Percentiles rank a stretch among this genome's conserved stretches.
Conservation (phyloP, 2,329 filamentous ascomycete species). For the Malbranchea zuffiana region DNA sequence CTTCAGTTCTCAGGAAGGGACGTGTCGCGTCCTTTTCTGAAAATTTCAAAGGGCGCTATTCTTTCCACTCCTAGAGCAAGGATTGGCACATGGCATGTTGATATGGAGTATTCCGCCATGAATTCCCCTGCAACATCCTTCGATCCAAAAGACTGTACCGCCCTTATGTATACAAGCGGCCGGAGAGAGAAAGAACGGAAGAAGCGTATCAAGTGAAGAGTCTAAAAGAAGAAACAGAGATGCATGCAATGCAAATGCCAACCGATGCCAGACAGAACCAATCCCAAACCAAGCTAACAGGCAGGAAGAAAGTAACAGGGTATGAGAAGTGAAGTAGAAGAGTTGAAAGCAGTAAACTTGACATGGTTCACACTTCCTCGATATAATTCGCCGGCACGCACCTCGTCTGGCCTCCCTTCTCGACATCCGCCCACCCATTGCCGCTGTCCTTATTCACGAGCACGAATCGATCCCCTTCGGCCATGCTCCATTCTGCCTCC, state of each 20-base stretch:
- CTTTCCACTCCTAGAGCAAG: too few species aligned
- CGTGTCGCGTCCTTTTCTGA: too few species aligned
- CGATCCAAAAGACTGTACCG: too few species aligned
- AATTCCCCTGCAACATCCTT: too few species aligned
- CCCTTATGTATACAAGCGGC: too few species aligned
- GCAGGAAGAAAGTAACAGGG: not conserved
- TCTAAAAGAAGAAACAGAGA: not conserved
- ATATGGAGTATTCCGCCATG: too few species aligned
- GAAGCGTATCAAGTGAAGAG: too few species aligned
- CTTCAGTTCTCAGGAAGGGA: too few species aligned
- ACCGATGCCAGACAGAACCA: not conserved
- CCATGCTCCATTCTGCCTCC: conserved; percentile 81
- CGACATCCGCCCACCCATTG: conserved; percentile 95
- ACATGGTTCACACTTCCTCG: conserved; percentile 46
- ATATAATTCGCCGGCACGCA: conserved; percentile 94
- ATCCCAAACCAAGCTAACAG: not conserved
- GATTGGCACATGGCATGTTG: too few species aligned
- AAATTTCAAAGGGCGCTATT: too few species aligned
- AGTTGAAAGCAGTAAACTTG: conserved; percentile 1
- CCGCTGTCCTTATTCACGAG: conserved; percentile 77
- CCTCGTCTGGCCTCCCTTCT: conserved; percentile 73
- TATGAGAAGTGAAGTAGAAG: not conserved
- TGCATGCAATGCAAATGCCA: not conserved
- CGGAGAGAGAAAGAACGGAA: conserved; percentile 1
- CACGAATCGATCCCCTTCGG: conserved; percentile 82